Evolutionary conservation across 495 filamentous ascomycete genomes (phyloP).

Genomic region (Aspergillus ellipticus): DNA sequence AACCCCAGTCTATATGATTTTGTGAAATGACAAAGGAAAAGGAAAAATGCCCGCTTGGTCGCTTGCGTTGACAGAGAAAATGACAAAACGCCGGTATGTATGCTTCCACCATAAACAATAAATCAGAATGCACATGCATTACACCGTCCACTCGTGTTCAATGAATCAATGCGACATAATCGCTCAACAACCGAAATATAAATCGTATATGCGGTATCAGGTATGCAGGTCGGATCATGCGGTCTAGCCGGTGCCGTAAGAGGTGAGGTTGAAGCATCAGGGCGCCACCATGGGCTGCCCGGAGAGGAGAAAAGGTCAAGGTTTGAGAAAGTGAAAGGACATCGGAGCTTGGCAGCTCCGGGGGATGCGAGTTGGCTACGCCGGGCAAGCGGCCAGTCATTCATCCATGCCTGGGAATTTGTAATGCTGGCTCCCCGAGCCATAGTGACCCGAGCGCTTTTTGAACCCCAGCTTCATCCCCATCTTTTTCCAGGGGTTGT

Average conservation of each 20-base stretch:
- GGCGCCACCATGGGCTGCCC: not conserved
- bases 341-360: not conserved
- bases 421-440: conserved; percentile 32
- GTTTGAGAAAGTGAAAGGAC: not conserved
- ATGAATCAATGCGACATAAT: conserved; percentile 6
- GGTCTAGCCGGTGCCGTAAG: not conserved
- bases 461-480: conserved; percentile 70
- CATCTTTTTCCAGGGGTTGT: conserved; percentile 80
- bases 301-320: not conserved
- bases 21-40: conserved; percentile 16
- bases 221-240: not conserved
- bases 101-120: conserved; percentile 27
- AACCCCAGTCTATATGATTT: conserved; percentile 18
- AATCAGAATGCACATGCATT: conserved; percentile 23
- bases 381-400: conserved; percentile 13
- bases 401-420: conserved; percentile 34
- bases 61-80: conserved; percentile 13
- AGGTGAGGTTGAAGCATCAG: not conserved
- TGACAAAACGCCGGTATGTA: conserved; percentile 21
- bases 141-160: conserved; percentile 21
- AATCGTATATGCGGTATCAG: conserved; percentile 3
- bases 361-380: not conserved
- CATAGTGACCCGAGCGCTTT: conserved; percentile 46
- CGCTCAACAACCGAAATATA: conserved; percentile 8
- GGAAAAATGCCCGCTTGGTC: conserved; percentile 21